phyloP scores from a whole-genome alignment of 2,329 filamentous ascomycete genomes.

The Ceratocystis diversiconidia region DNA sequence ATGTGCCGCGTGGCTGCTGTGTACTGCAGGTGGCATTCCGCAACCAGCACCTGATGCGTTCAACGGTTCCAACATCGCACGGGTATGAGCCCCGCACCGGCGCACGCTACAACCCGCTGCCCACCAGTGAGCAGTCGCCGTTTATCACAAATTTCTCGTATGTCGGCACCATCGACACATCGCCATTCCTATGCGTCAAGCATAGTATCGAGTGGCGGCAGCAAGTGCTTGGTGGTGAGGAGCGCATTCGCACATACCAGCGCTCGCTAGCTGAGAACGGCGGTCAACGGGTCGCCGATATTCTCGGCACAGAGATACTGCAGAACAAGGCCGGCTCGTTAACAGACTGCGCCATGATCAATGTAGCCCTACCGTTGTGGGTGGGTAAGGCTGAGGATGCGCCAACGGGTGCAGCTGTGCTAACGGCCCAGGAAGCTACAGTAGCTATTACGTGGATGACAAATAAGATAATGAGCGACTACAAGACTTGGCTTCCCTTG shows the following conservation, averaged over 20 bases:
- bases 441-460: constrained; percentile 44
- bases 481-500: constrained; percentile 57
- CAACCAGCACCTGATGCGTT: constrained; percentile 62
- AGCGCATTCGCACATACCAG: constrained; percentile 50
- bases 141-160: constrained; percentile 65
- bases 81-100: constrained; percentile 45
- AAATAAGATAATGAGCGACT: constrained; percentile 38
- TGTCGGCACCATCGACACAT: constrained; percentile 59
- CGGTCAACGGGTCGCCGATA: constrained; percentile 43
- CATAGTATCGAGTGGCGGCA: constrained; percentile 58
- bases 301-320: constrained; percentile 56
- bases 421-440: constrained; percentile 24
- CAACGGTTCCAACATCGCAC: constrained; percentile 66
- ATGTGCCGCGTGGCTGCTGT: constrained; percentile 64
- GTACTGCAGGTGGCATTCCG: constrained; percentile 63
- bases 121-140: constrained; percentile 33
- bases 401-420: constrained; percentile 21
- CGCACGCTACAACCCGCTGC: constrained; percentile 24
- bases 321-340: constrained; percentile 50
- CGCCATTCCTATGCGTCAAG: constrained; percentile 56
- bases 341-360: constrained; percentile 54
- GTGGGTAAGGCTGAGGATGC: constrained; percentile 22
- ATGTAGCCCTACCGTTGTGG: constrained; percentile 55
- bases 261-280: constrained; percentile 49
- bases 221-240: constrained; percentile 58